These are phyloP conservation scores for Planoprotostelium fungivorum DNA, from an alignment of 78 protist species.

Conservation along the genomic window DNA sequence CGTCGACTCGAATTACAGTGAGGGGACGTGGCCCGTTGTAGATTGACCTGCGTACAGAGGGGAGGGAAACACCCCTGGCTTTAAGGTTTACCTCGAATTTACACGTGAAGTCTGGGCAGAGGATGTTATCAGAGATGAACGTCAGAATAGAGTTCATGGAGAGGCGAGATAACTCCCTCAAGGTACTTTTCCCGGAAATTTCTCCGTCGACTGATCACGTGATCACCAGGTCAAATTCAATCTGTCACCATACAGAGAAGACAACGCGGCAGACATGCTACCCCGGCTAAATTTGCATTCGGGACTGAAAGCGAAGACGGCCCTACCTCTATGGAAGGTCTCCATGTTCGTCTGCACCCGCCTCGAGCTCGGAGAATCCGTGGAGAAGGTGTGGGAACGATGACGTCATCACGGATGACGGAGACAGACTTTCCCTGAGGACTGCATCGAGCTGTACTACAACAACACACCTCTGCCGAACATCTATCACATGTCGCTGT, in stretches of 20 bases:
- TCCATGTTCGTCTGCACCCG: neutral
- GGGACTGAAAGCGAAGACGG: neutral
- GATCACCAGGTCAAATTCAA: neutral
- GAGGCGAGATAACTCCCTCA: neutral
- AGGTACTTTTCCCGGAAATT: neutral
- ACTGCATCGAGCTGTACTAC: neutral
- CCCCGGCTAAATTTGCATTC: neutral
- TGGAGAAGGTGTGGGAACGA: neutral
- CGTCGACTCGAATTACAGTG: no score
- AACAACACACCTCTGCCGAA: neutral
- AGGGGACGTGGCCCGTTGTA: no score
- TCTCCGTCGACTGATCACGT: neutral
- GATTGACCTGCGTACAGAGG: no score
- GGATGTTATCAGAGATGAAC: neutral
- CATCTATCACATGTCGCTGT: neutral
- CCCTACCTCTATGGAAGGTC: neutral
- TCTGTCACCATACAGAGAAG: neutral
- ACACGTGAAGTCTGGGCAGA: neutral
- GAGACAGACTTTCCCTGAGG: neutral
- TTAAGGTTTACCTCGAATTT: neutral
- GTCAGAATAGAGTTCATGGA: neutral
- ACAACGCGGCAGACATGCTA: neutral
- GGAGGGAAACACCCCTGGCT: neutral
- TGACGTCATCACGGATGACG: neutral
- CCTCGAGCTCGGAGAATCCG: neutral